Conservation (phyloP, 805 yeast species). For the Candida germanica region DNA sequence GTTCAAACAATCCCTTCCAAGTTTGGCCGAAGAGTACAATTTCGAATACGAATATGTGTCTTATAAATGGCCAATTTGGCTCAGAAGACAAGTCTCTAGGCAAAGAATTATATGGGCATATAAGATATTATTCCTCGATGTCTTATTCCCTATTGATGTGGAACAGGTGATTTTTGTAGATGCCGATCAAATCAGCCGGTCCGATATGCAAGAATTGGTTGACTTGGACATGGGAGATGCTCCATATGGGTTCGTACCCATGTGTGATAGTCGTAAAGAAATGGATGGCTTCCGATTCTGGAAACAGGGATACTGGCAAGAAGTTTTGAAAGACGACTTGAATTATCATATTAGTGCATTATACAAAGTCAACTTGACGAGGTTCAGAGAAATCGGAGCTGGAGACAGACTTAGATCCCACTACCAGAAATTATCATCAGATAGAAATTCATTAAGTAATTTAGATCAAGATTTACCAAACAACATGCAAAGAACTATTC, state of each 20-base stretch:
- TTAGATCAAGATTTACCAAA: conserved; percentile 95
- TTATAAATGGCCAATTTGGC: conserved; percentile 92
- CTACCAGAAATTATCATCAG: conserved; percentile 77
- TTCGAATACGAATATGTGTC: conserved; percentile 76
- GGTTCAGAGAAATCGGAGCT: conserved; percentile 61
- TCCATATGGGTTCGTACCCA: conserved; percentile 83
- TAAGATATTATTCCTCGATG: conserved; percentile 83
- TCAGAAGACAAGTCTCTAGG: conserved; percentile 71
- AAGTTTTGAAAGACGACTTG: conserved; percentile 50
- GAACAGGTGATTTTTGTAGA: conserved; percentile 81
- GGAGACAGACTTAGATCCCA: conserved; percentile 83
- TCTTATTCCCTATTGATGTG: conserved; percentile 75
- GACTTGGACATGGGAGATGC: conserved; percentile 73
- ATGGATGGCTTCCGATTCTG: conserved; percentile 88
- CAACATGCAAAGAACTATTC: conserved; percentile 65
- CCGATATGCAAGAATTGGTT: conserved; percentile 67
- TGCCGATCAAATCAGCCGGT: conserved; percentile 77
- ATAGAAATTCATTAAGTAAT: conserved; percentile 74
- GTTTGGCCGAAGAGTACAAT: conserved; percentile 52
- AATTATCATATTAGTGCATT: conserved; percentile 84
- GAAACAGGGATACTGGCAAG: conserved; percentile 90
- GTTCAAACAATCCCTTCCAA: conserved; percentile 59
- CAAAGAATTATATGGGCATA: conserved; percentile 86
- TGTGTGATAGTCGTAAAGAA: conserved; percentile 76
- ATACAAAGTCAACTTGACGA: conserved; percentile 71